Evolutionary conservation across 2,329 filamentous ascomycete genomes (phyloP), one percentile per base, ranked within the genome.

Genomic region (Stemphylium vesicarium): DNA sequence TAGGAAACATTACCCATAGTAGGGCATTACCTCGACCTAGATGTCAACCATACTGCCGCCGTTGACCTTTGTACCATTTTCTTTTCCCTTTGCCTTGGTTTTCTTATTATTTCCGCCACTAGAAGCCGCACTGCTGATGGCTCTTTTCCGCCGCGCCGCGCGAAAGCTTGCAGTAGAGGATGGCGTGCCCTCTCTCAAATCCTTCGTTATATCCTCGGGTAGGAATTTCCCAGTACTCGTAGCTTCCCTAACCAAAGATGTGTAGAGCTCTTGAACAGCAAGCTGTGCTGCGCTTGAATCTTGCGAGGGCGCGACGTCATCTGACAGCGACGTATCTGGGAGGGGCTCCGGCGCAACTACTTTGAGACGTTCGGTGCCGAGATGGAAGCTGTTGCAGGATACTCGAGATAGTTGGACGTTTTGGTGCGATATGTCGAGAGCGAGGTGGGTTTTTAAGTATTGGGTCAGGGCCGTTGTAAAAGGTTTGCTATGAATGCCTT

Each of bases 381-480:
- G 61, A 15, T 72, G 71, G 63, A 81, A 79, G 33, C 73, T 73
- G 32, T 70, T 72, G 64, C 78, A 80, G 11, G 73, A 68, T 51
- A 81, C 71, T 41, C 74, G 76, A 3, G 75, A 68, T 47, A 80
- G 68, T n/a, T 71, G 72, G 6, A 79, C 74, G 16, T 68, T 73
- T 15, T 74, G 66, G 53, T 80, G 72, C 8, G 62, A 62, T 7
- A 80, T 53, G 52, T 76, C 68, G 29, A 81, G 63, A 7, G 78
- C 77, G 38, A 80, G 64, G 64, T 81, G 78, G 5, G 64, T 62
- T 32, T 70, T 64, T 8, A 78, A 62, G 54, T 80, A 80, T 22
- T 42, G 44, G 2, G 68, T 57, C 4, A 81, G 59, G 4, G 79
- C 77, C 20, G 71, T 52, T 18, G 75, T 77, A 59, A 81, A 79